Conservation (phyloP, 257 asterid genomes). For the Rhazya stricta region DNA sequence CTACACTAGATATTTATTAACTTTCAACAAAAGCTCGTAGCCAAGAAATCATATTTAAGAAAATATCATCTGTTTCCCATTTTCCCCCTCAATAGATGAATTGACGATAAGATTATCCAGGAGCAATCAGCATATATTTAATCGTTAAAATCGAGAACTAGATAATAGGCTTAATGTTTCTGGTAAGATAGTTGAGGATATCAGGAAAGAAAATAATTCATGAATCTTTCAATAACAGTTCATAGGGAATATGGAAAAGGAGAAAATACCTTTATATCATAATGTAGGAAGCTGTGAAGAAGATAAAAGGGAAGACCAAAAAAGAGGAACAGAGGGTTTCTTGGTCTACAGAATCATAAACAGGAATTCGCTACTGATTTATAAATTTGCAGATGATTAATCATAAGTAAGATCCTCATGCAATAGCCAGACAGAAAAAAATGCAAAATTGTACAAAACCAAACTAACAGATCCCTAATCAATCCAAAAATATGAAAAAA, state of each 20-base stretch:
- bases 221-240: not conserved
- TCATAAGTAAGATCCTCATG: not conserved
- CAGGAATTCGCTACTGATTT: not conserved
- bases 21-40: not conserved
- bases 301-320: not conserved
- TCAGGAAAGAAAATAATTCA: not conserved
- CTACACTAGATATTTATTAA: not conserved
- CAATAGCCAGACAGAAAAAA: not conserved
- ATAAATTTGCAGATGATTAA: not conserved
- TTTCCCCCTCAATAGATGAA: not conserved
- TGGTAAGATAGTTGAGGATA: not conserved
- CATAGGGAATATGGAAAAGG: not conserved
- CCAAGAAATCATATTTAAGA: not conserved
- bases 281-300: not conserved
- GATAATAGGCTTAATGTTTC: not conserved
- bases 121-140: not conserved
- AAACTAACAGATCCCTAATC: slow-evolving; percentile 2
- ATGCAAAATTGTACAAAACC: not conserved
- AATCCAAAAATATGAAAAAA: not conserved
- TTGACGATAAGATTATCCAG: not conserved
- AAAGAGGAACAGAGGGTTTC: not conserved
- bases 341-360: not conserved
- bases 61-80: not conserved
- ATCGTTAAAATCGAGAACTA: not conserved
- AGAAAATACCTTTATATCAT: not conserved